Conservation (phyloP, 345 rosid genomes). For the Durio zibethinus region DNA sequence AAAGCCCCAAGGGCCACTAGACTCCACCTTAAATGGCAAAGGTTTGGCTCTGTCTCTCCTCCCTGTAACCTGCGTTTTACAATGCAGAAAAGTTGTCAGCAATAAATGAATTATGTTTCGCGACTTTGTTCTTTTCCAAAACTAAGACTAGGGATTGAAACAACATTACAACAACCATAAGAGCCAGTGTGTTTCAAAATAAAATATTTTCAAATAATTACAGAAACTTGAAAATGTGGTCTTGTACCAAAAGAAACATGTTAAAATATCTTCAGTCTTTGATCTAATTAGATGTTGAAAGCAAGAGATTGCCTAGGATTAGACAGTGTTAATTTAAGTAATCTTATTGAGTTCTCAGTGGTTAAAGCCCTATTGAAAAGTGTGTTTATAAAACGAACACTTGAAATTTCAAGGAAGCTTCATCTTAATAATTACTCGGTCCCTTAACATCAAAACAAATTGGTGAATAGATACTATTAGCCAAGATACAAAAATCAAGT, state of each 20-base stretch:
- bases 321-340: not conserved
- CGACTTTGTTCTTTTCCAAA: not conserved
- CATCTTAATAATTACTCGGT: not conserved
- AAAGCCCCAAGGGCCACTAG: conserved; percentile 88
- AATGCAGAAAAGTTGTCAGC: not conserved
- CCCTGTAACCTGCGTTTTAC: conserved; percentile 70
- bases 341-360: not conserved
- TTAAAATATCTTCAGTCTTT: not conserved
- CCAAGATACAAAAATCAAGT: not conserved
- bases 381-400: not conserved
- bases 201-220: not conserved
- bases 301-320: not conserved
- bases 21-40: conserved; percentile 75
- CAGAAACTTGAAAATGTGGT: not conserved
- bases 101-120: not conserved
- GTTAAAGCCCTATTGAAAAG: not conserved
- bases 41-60: conserved; percentile 99
- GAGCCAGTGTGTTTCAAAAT: not conserved
- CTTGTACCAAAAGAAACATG: not conserved
- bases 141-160: not conserved
- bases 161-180: not conserved
- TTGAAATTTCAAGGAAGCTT: not conserved
- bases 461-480: not conserved
- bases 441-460: not conserved
- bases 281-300: not conserved